Evolutionary conservation across 192 early-diverging fungal species (phyloP).

Genomic region (Mortierella hygrophila): DNA sequence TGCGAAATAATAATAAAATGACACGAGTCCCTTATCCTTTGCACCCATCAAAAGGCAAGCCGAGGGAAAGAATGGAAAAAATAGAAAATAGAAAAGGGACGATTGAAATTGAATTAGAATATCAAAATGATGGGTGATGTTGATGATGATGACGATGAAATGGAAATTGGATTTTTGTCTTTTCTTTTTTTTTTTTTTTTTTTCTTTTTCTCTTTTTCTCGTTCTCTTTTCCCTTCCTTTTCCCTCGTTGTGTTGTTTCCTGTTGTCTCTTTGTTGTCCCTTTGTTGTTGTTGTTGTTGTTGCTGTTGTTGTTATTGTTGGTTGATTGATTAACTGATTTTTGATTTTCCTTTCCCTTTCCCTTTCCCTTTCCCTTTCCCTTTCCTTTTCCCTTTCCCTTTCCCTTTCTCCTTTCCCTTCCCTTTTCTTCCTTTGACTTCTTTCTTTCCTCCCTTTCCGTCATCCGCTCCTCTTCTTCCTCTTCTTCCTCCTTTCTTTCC

Average conservation of each 20-base stretch:
- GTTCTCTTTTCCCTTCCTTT: not conserved
- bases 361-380: not conserved
- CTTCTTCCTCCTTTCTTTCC: not conserved
- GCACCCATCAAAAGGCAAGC: no score
- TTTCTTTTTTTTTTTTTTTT: no score
- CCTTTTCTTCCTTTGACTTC: conserved; percentile 6
- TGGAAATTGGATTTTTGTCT: not conserved
- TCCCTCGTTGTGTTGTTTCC: not conserved
- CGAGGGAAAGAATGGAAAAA: no score
- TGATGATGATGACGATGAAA: not conserved
- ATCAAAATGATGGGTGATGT: no score
- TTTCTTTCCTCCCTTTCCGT: conserved; percentile 4
- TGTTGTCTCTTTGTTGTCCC: not conserved
- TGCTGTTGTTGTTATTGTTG: not conserved
- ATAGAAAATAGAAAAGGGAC: not conserved
- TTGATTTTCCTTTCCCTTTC: not conserved
- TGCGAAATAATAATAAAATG: no score
- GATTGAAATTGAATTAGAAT: no score
- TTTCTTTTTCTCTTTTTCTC: no score
- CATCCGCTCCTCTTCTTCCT: not conserved
- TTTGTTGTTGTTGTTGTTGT: not conserved
- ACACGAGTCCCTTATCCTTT: no score
- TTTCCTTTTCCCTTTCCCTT: not conserved
- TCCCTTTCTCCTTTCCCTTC: not conserved
- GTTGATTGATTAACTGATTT: not conserved